Evolutionary conservation across 1,139 yeast species (phyloP).

Genomic region (Hansenula lynferdii): DNA sequence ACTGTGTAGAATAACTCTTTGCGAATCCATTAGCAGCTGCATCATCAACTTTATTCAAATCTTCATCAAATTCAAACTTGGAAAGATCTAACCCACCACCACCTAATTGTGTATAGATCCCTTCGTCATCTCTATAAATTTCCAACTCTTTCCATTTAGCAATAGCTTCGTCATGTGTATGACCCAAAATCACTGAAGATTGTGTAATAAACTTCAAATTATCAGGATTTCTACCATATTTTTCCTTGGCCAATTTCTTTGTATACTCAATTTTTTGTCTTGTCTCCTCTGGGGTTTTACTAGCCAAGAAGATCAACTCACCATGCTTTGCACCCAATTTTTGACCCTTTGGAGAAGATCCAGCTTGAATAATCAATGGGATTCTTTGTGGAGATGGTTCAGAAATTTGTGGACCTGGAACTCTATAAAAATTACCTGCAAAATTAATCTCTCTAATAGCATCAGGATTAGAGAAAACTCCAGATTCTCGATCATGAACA

Average conservation of each 20-base stretch:
- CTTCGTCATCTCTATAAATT: conserved; percentile 31
- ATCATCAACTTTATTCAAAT: conserved; percentile 19
- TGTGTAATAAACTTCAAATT: conserved; percentile 28
- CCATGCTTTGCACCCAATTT: conserved; percentile 40
- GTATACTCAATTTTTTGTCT: conserved; percentile 27
- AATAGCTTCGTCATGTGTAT: conserved; percentile 28
- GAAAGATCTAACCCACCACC: conserved; percentile 28
- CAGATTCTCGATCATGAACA: conserved; percentile 25
- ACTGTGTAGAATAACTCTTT: neutral
- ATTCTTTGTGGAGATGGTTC: conserved; percentile 38
- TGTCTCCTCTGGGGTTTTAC: conserved; percentile 28
- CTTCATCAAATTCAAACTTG: conserved; percentile 24
- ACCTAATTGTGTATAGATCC: conserved; percentile 33
- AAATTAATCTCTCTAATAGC: conserved; percentile 32
- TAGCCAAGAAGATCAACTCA: conserved; percentile 34
- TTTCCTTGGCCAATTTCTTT: conserved; percentile 25
- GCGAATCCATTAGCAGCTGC: conserved; percentile 6
- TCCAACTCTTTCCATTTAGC: conserved; percentile 24
- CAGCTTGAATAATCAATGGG: conserved; percentile 40
- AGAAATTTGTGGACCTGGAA: conserved; percentile 35
- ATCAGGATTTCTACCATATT: conserved; percentile 27
- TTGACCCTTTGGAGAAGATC: conserved; percentile 37
- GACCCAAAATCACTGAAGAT: conserved; percentile 27
- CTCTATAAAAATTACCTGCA: conserved; percentile 32
- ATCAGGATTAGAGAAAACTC: conserved; percentile 32